phyloP scores from a whole-genome alignment of 2,329 filamentous ascomycete species.

The Cercospora sp. region DNA sequence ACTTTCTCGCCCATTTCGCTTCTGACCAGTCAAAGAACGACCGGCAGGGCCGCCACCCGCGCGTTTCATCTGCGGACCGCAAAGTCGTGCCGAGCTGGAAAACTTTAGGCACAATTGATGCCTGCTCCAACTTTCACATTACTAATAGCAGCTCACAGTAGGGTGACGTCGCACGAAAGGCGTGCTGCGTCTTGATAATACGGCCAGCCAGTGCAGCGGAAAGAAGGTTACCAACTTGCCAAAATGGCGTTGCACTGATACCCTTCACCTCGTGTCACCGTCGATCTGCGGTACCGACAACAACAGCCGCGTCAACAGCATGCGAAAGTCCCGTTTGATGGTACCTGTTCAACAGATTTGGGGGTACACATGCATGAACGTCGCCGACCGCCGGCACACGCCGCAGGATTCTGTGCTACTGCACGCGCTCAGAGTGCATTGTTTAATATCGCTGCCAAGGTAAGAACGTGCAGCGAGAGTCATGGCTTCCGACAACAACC shows the following conservation, averaged over 20 bases:
- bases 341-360: constrained; percentile 3
- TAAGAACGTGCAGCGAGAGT: not conserved
- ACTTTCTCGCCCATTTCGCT: not conserved
- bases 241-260: constrained; percentile 1
- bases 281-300: not conserved
- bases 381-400: not conserved
- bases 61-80: constrained; percentile 16
- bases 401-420: constrained; percentile 4
- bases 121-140: constrained; percentile 5
- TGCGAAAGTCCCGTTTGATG: not conserved
- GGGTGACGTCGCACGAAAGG: constrained; percentile 14
- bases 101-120: constrained; percentile 12
- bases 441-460: not conserved
- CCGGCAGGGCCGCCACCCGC: constrained; percentile 13
- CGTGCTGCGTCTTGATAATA: not conserved
- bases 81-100: constrained; percentile 2
- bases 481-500: not conserved
- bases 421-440: not conserved
- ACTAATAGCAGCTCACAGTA: constrained; percentile 11
- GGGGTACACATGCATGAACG: constrained; percentile 8
- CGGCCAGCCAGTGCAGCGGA: not conserved
- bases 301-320: constrained; percentile 7
- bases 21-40: not conserved
- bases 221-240: not conserved
- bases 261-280: not conserved